Evolutionary conservation across 192 early-diverging fungal species (phyloP).

Genomic region (Phlyctochytrium bullatum): DNA sequence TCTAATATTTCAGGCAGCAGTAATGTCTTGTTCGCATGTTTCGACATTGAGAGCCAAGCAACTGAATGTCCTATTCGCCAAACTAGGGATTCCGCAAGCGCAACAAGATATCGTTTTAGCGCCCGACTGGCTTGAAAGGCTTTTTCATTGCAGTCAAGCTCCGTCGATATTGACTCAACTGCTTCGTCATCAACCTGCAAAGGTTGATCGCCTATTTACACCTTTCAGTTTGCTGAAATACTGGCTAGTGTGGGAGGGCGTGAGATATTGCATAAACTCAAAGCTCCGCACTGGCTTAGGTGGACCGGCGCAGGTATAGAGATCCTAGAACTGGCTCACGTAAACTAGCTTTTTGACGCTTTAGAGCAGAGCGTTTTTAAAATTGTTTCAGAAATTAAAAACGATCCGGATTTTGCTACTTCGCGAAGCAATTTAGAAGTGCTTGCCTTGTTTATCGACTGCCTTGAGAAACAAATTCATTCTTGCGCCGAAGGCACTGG

Average conservation of each 20-base stretch:
- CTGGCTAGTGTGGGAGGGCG: constrained; percentile 75
- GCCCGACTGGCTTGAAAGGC: constrained; percentile 13
- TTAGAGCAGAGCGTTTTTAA: constrained; percentile 21
- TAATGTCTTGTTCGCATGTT: too few species aligned
- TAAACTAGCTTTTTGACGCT: constrained; percentile 36
- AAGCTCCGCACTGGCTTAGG: constrained; percentile 74
- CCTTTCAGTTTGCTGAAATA: constrained; percentile 53
- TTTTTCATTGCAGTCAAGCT: constrained; percentile 62
- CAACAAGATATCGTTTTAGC: constrained; percentile 13
- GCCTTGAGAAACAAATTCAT: constrained; percentile 69
- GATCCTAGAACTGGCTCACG: background rate
- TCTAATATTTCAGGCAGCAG: too few species aligned
- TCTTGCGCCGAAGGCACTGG: constrained; percentile 62
- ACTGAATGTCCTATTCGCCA: constrained; percentile 56
- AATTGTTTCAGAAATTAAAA: constrained; percentile 1
- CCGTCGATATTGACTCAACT: background rate
- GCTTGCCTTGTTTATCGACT: background rate
- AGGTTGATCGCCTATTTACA: too few species aligned
- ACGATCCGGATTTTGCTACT: background rate
- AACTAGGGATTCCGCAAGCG: constrained; percentile 36
- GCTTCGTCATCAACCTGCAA: too few species aligned
- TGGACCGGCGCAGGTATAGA: constrained; percentile 56
- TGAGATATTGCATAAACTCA: constrained; percentile 70
- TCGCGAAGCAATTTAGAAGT: background rate
- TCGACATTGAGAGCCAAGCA: constrained; percentile 65